A percentile compares a stretch with the other conserved stretches of the same genome.
Conservation (phyloP, 805 yeast species). For the Saturnispora galanensis region DNA sequence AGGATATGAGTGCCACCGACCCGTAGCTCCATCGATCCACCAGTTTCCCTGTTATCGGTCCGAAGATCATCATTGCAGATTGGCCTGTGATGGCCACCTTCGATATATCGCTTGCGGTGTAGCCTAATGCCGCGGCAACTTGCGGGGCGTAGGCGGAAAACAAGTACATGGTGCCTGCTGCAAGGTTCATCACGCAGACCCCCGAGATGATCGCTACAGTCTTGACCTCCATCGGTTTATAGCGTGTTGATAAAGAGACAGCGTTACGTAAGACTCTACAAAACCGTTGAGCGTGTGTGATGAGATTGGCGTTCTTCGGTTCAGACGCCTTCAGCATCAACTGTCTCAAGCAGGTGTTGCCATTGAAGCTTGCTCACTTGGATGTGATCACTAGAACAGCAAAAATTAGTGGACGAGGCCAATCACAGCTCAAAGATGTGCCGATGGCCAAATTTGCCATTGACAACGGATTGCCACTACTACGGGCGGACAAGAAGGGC, state of each 20-base stretch:
- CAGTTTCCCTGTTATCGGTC: conserved; percentile 58
- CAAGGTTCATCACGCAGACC: conserved; percentile 26
- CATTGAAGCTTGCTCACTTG: conserved; percentile 22
- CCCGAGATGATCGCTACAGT: conserved; percentile 15
- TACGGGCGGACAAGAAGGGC: conserved; percentile 40
- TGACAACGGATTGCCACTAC: conserved; percentile 26
- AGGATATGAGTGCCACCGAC: conserved; percentile 41
- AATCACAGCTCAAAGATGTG: conserved; percentile 36
- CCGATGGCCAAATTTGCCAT: conserved; percentile 41
- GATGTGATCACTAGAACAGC: conserved; percentile 58
- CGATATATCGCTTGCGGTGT: conserved; percentile 56
- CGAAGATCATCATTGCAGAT: conserved; percentile 51
- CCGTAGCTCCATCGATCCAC: conserved; percentile 58
- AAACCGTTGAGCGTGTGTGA: not conserved
- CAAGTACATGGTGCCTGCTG: conserved; percentile 66
- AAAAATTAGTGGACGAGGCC: conserved; percentile 54
- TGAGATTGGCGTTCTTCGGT: conserved; percentile 61
- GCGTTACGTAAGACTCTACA: not conserved
- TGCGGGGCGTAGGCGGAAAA: conserved; percentile 77
- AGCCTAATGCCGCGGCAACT: conserved; percentile 45
- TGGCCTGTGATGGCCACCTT: conserved; percentile 59
- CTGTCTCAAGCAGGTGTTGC: conserved; percentile 35
- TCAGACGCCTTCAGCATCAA: conserved; percentile 60
- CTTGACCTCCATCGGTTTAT: conserved; percentile 1
- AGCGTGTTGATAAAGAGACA: no score